Base-by-base conservation (phyloP, 495 filamentous ascomycete genomes). In the Trichoderma gamsii region DNA sequence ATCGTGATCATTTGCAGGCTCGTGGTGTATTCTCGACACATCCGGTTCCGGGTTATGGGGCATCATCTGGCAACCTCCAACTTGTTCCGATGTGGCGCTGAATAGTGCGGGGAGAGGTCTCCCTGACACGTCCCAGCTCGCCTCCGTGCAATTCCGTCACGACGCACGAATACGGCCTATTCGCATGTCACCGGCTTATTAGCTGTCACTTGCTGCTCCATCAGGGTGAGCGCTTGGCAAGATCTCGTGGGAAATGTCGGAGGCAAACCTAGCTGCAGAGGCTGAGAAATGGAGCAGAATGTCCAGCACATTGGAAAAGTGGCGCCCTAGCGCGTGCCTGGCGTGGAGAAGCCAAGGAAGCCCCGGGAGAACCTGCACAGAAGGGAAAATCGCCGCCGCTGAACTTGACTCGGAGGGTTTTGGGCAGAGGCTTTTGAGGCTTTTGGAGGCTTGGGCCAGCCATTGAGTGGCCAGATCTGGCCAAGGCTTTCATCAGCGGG, bases 341-440 rank as follows among this genome's bases (percentile, higher is more conserved):
- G 51, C 27, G 52, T 61, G 52, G 52, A 32, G 52, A 61, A 61
- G 51, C 9, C 52, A 61, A 61, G 52, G 52, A 61, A 61, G 52
- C 9, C 25, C 52, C 21, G 52, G 23, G 27, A 32, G 52, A 61
- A 61, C 29, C 15, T 61, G 52, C 27, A n/a, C 23, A 61, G 52
- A 61, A 61, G 52, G 52, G 29, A 61, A 52, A 61, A 61, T 61
- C 52, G 52, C 52, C 52, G 52, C 52, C 15, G 51, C 7, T 23
- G 9, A 16, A 4, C 52, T 27, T 32, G 52, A 61, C 52, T 61
- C 52, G 52, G 52, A 21, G 6, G 12, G 52, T 9, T 23, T n/a
- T 61, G 52, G 15, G 23, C 6, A n/a, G 52, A 23, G 7, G 23
- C 11, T 16, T 61, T 16, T 8, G 52, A 61, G 52, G 52, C 52